phyloP scores from a whole-genome alignment of 139 green algal genomes.

The Protoeuglena noctilucae region DNA sequence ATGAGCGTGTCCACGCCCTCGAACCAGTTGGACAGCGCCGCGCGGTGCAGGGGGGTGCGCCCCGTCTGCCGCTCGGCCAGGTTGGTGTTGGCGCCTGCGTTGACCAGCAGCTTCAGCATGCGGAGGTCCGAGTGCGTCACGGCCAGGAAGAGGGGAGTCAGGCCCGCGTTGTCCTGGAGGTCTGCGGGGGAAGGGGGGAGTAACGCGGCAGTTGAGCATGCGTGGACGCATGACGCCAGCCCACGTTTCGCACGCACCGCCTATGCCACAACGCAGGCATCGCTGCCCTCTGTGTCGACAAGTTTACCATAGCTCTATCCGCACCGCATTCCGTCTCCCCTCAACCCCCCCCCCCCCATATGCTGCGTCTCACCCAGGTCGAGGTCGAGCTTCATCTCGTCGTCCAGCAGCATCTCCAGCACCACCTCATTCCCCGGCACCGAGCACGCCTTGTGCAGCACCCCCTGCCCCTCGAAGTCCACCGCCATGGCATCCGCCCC shows the following conservation, averaged over 20 bases:
- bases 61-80: neutral
- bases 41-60: constrained; percentile 13
- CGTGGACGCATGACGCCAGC: too few relatives aligned
- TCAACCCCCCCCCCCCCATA: too few relatives aligned
- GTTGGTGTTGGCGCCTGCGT: constrained; percentile 5
- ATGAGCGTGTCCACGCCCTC: constrained; percentile 16
- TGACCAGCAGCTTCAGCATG: constrained; percentile 6
- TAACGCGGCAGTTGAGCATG: too few relatives aligned
- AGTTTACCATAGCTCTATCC: too few relatives aligned
- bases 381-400: constrained; percentile 3
- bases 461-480: constrained; percentile 4
- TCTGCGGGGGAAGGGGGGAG: neutral
- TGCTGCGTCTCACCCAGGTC: too few relatives aligned
- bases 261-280: too few relatives aligned
- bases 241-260: too few relatives aligned
- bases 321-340: too few relatives aligned
- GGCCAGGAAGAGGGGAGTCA: constrained; percentile 8
- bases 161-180: constrained; percentile 10
- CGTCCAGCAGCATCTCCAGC: constrained; percentile 9
- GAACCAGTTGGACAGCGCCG: constrained; percentile 10
- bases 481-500: constrained; percentile 10
- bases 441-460: constrained; percentile 5
- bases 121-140: constrained; percentile 3
- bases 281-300: too few relatives aligned
- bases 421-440: constrained; percentile 9